Conservation (phyloP, 2,329 filamentous ascomycete genomes). For the Zymoseptoria brevis region DNA sequence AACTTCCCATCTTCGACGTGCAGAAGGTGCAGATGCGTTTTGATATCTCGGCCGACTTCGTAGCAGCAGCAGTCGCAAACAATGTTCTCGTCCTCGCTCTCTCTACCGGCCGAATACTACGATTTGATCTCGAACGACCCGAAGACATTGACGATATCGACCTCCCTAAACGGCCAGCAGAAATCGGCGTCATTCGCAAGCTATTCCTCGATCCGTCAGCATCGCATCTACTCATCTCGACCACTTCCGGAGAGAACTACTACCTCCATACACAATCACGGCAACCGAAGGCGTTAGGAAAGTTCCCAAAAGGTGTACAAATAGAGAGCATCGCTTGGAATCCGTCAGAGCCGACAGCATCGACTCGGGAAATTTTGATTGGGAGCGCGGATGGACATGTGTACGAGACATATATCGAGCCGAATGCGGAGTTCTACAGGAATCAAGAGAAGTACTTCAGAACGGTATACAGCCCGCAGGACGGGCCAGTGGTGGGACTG, state of each 20-base stretch:
- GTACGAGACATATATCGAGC: conserved; percentile 92
- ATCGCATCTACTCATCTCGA: conserved; percentile 86
- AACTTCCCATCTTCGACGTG: conserved; percentile 87
- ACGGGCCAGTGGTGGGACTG: conserved; percentile 75
- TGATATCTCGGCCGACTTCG: conserved; percentile 88
- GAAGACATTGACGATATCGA: conserved; percentile 99
- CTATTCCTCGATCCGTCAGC: conserved; percentile 98
- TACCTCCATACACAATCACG: conserved; percentile 95
- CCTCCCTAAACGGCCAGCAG: conserved; percentile 83
- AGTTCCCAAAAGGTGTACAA: conserved; percentile 67
- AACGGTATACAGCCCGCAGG: conserved; percentile 69
- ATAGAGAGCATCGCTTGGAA: conserved; percentile 95
- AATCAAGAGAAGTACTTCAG: conserved; percentile 91
- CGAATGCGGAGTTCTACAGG: conserved; percentile 87
- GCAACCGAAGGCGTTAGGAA: conserved; percentile 71
- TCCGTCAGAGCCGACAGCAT: conserved; percentile 82
- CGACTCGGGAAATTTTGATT: conserved; percentile 86
- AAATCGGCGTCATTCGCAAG: conserved; percentile 84
- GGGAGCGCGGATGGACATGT: conserved; percentile 90
- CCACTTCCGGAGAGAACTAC: conserved; percentile 88
- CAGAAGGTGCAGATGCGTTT: conserved; percentile 90
- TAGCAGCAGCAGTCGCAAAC: conserved; percentile 92
- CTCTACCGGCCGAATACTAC: conserved; percentile 81
- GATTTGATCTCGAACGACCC: conserved; percentile 87
- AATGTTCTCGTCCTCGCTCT: conserved; percentile 91